Evolutionary conservation across 2,329 filamentous ascomycete species (phyloP), one percentile per base, ranked within the genome.

Genomic region (Cladobotryum mycophilum): DNA sequence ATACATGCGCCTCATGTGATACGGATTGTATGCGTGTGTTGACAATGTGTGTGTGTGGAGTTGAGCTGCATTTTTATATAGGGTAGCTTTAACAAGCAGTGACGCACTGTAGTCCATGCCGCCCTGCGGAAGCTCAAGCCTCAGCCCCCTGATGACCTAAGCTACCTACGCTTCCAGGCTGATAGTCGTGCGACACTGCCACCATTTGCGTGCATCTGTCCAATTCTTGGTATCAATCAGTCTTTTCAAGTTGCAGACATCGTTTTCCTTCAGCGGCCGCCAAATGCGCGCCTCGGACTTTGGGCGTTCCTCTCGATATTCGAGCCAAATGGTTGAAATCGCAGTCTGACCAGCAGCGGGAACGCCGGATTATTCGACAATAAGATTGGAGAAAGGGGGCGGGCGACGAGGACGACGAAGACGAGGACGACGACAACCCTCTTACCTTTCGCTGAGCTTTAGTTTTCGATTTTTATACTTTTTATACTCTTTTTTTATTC

Each of bases 111-210:
- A 30, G 6, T 7, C 6, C 3, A 30, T 2, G 6, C 9, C 36
- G 30, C 33, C 40, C 47, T 43, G 51, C 20, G 20, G 20, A 49
- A 43, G 42, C 41, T 44, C 38, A 51, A 42, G 11, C 52, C 50
- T 48, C 47, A 30, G 51, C 55, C 58, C 53, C 53, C 51, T 56
- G 58, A 60, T 60, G 58, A 60, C 57, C 55, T 60, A 60, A 60
- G 57, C 58, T 48, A 30, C 4, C 58, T 48, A 30, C 4, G 25
- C 25, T 30, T 30, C 25, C 25, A 11, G 25, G 25, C 25, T 30
- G 25, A 30, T 30, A 30, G 25, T 30, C 25, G 25, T 30, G 25
- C 25, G 25, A 30, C 25, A 30, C 25, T 30, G 25, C 25, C 25
- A 30, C 25, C 25, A 30, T 11, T 30, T 30, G 25, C 25, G 25